A percentile compares a stretch with the other conserved stretches of the same genome.
phyloP scores from a whole-genome alignment of 441 rosid genomes.

The Erodium chrysanthum region DNA sequence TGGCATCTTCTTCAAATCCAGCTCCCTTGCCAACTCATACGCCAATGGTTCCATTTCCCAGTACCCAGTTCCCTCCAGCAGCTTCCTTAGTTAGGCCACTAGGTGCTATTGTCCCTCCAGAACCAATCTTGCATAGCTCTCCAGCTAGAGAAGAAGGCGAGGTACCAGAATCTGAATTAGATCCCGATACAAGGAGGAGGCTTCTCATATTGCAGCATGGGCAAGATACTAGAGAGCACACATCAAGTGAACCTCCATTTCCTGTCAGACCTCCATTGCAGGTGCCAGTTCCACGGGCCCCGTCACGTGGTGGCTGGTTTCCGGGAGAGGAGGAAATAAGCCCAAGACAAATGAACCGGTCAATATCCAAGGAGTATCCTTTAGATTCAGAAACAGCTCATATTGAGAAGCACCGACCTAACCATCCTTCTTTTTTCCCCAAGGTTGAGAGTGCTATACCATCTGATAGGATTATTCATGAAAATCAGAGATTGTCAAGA shows the following conservation, averaged over 20 bases:
- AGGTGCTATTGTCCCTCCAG: constrained; percentile 17
- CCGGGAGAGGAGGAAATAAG: constrained; percentile 40
- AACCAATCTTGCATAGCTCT: constrained; percentile 16
- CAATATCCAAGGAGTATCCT: constrained; percentile 53
- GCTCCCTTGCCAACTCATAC: constrained; percentile 40
- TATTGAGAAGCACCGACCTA: constrained; percentile 59
- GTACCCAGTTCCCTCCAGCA: constrained; percentile 1
- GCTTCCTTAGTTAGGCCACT: constrained; percentile 6
- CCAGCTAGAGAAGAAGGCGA: constrained; percentile 22
- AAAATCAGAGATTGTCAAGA: constrained; percentile 63
- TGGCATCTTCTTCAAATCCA: constrained; percentile 57
- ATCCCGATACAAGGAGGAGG: constrained; percentile 18
- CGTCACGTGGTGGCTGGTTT: constrained; percentile 1
- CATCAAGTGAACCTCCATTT: constrained; percentile 19
- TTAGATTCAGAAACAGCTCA: constrained; percentile 55
- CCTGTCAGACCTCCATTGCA: constrained; percentile 16
- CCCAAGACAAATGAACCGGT: constrained; percentile 53
- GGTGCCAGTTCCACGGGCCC: constrained; percentile 9
- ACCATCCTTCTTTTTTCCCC: constrained; percentile 51
- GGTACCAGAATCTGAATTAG: constrained; percentile 36
- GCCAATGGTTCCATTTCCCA: constrained; percentile 22
- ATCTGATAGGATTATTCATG: constrained; percentile 63
- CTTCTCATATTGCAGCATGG: constrained; percentile 14
- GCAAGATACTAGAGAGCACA: constrained; percentile 17
- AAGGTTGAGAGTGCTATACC: constrained; percentile 59